Evolutionary conservation across 257 asterid genomes (phyloP).

Genomic region (Lycium barbarum): DNA sequence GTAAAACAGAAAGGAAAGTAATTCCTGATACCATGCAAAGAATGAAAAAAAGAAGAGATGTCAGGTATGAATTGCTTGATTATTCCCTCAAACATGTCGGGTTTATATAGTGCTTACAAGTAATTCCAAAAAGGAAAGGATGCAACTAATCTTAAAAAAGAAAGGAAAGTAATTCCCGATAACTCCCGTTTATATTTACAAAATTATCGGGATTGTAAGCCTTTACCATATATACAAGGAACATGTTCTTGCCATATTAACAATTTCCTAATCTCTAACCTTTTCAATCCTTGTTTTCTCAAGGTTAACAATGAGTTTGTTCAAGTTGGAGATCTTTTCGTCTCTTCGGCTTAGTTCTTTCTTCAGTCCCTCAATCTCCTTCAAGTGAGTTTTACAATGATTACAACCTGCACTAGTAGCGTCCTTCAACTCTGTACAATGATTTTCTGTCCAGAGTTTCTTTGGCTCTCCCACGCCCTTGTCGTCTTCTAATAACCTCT

Average conservation of each 20-base stretch:
- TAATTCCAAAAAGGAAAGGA: too few relatives aligned
- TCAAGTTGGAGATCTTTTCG: conserved; percentile 62
- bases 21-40: too few relatives aligned
- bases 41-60: too few relatives aligned
- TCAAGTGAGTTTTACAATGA: conserved; percentile 47
- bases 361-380: conserved; percentile 67
- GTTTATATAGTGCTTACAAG: too few relatives aligned
- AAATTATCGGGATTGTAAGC: background rate
- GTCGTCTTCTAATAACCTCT: background rate
- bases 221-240: background rate
- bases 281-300: conserved; percentile 78
- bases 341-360: conserved; percentile 64
- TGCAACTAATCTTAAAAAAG: too few relatives aligned
- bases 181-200: too few relatives aligned
- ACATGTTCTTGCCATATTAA: background rate
- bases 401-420: background rate
- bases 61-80: too few relatives aligned
- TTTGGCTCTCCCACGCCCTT: background rate
- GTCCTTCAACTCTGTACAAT: conserved; percentile 35
- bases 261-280: too few relatives aligned
- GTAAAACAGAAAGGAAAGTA: too few relatives aligned
- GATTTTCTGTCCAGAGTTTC: background rate
- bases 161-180: too few relatives aligned
- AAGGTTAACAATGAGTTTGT: conserved; percentile 69
- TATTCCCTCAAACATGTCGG: too few relatives aligned